Evolutionary conservation across 2,329 filamentous ascomycete genomes (phyloP), one percentile per base, ranked within the genome.

Genomic region (Truncatella angustata): DNA sequence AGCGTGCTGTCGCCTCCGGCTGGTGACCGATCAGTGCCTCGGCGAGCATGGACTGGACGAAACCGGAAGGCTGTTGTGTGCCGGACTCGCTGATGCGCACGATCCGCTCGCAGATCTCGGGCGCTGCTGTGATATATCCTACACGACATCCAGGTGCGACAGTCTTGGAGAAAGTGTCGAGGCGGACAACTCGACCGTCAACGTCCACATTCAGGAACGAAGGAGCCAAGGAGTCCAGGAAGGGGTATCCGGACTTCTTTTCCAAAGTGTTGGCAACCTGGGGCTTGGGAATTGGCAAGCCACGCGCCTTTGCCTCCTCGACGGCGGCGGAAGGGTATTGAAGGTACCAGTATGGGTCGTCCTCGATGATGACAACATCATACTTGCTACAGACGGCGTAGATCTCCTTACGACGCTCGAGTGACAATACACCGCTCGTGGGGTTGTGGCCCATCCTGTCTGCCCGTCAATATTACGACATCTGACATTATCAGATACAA

Each of bases 331-430:
- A 88, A 0, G 91, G 90, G 69, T 84, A 97, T 67, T 97, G 93
- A 7, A 97, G 78, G 68, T 94, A 93, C 90, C 91, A 97, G 74
- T 97, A 97, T 5, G 93, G 93, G 56, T 97, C 92, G 62, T 97
- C 93, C 70, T 97, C 93, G 56, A 95, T 74, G 58, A 97, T 96
- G 63, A 97, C 82, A 56, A 97, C 81, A 68, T 97, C 91, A 72
- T 90, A 96, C 66, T 87, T 82, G 66, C 85, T 85, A 71, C 89
- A 94, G 12, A 97, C 67, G 16, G 79, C 82, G 66, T 97, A 97
- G 24, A 97, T 80, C 48, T 91, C 85, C 61, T 82, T 87, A 51
- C 90, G 82, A 36, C 93, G 84, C 62, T 86, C 73, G 9, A 94
- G 67, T 3, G 88, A 86, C 2, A 95, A 76, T 3, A 89, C 84